Percentiles rank a stretch among this genome's conserved stretches.
Conservation (phyloP, 352 stramenopile genomes). For the Phytophthora palmivora region DNA sequence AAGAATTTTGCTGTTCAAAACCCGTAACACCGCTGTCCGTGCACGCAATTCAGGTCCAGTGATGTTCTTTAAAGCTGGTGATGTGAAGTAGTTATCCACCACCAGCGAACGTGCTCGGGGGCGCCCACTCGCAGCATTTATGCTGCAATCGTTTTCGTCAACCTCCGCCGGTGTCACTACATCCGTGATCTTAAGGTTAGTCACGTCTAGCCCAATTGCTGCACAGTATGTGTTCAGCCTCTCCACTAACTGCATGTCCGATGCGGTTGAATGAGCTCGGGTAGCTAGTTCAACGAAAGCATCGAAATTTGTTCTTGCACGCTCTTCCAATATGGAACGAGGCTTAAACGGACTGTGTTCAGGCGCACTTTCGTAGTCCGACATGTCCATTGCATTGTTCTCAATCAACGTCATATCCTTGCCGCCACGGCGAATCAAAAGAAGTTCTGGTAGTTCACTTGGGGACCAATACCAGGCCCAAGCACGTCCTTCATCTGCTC, state of each 20-base stretch:
- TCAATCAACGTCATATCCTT: conserved; percentile 91
- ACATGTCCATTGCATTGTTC: conserved; percentile 76
- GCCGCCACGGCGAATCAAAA: conserved; percentile 79
- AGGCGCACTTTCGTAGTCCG: conserved; percentile 42
- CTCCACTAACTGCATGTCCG: conserved; percentile 89
- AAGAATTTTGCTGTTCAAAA: conserved; percentile 92
- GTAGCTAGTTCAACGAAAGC: conserved; percentile 77
- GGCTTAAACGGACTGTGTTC: conserved; percentile 53
- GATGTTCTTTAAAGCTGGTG: conserved; percentile 65
- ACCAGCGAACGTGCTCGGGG: conserved; percentile 57
- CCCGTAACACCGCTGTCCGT: conserved; percentile 90
- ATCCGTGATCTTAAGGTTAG: conserved; percentile 77
- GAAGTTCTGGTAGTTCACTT: conserved; percentile 89
- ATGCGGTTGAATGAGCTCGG: conserved; percentile 55
- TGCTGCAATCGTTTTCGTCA: conserved; percentile 14
- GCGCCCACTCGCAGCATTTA: conserved; percentile 16
- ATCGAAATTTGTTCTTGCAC: conserved; percentile 54
- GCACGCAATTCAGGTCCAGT: conserved; percentile 85
- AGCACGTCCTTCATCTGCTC: conserved; percentile 90
- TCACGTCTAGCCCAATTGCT: conserved; percentile 80
- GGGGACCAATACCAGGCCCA: conserved; percentile 97
- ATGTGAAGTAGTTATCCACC: conserved; percentile 77
- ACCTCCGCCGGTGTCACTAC: conserved; percentile 54
- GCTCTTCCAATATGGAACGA: conserved; percentile 54
- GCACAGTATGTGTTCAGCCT: conserved; percentile 85